phyloP scores from a whole-genome alignment of 306 rosid genomes.

The Prinsepia uniflora region DNA sequence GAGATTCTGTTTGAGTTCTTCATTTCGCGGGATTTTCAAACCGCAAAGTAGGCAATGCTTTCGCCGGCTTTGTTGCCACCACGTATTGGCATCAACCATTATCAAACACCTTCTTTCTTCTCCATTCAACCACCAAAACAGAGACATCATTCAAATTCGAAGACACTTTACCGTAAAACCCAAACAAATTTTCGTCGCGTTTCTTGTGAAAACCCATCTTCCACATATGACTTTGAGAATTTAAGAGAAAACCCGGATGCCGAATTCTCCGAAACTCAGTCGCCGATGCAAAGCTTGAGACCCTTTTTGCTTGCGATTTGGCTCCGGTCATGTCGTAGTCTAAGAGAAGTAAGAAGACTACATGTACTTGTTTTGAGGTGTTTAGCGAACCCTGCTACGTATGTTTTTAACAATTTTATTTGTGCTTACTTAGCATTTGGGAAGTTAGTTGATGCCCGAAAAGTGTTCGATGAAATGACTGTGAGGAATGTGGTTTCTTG shows the following conservation, averaged over 20 bases:
- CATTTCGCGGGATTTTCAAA: slow-evolving; percentile 19
- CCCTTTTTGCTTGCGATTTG: slow-evolving; percentile 53
- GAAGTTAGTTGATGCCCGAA: slow-evolving; percentile 52
- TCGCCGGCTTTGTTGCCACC: slow-evolving; percentile 33
- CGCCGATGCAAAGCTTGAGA: slow-evolving; percentile 28
- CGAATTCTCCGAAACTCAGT: slow-evolving; percentile 14
- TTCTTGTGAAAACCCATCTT: slow-evolving; percentile 4
- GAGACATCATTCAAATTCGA: slow-evolving; percentile 18
- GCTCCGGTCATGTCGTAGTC: slow-evolving; percentile 50
- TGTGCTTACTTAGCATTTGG: slow-evolving; percentile 54
- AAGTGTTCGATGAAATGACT: slow-evolving; percentile 65
- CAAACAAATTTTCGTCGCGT: slow-evolving; percentile 2
- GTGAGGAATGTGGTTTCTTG: slow-evolving; percentile 68
- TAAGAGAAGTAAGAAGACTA: slow-evolving; percentile 53
- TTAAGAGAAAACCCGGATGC: slow-evolving; percentile 24
- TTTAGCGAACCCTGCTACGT: slow-evolving; percentile 33
- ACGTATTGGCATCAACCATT: slow-evolving; percentile 9
- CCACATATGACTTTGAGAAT: slow-evolving; percentile 1
- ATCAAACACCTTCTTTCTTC: slow-evolving; percentile 27
- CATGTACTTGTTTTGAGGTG: slow-evolving; percentile 52
- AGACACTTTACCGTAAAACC: neutral
- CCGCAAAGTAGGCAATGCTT: slow-evolving; percentile 31
- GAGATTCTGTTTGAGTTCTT: neutral
- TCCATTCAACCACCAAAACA: slow-evolving; percentile 16
- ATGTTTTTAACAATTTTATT: slow-evolving; percentile 72